Base-by-base conservation (phyloP, 2,329 filamentous ascomycete species). In the Pyrenochaeta sp. region DNA sequence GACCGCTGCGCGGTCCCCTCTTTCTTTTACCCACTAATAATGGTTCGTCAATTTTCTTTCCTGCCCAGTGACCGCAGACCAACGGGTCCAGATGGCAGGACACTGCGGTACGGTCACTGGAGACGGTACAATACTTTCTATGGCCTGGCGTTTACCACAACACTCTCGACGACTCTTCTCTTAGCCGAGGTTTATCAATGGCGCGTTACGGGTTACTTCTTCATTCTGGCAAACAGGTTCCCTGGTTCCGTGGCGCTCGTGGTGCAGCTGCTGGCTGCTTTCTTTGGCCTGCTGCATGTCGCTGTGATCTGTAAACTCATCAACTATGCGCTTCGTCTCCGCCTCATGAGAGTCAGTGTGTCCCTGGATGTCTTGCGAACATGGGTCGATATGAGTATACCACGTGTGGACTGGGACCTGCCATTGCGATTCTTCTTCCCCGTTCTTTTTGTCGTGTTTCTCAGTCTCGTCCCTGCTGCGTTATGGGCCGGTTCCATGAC, bases 401-500 rank as follows among this genome's bases (percentile, higher is more conserved):
- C 59, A 11, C 44, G 58, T 10, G 41, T 65, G 20, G 58, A 65
- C 20, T 63, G 60, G 61, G 59, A 64, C 29, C 48, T 65, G 2
- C 61, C 60, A 19, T 51, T 63, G 8, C 57, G 61, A 22, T 61
- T 63, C 47, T 63, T 65, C 51, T 58, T 64, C 34, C 59, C 60
- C 1, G 54, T 59, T 0, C 17, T 59, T 2, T 45, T 58, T 3
- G 41, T 53, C 8, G 58, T 63, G 19, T 51, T 63, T 13, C 48
- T 63, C 5, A 57, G 55, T 46, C 44, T 65, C 4, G 55, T 64
- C 6, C 58, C 60, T 17, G 57, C 60, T 18, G 62, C 54, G 24
- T 46, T 65, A 27, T 65, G 60, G 60, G 60, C 62, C 35, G 62
- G 60, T 58, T 61, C 57, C 24, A 63, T 63, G 22, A 62, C 60